phyloP scores from a whole-genome alignment of 2,329 filamentous ascomycete species.

The Amauroascus niger region DNA sequence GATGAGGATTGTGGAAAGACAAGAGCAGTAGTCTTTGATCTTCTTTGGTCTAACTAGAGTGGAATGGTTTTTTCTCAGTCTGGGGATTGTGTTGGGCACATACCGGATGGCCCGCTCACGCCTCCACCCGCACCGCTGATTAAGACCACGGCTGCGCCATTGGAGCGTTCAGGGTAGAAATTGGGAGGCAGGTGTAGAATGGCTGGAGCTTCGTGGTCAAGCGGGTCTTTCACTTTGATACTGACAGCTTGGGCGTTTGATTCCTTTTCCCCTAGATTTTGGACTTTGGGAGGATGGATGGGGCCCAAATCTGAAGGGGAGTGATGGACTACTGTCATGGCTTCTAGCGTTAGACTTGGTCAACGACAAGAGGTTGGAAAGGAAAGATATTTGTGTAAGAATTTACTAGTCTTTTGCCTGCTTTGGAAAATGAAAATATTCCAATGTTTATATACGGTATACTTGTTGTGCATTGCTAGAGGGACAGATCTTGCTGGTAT shows the following conservation, averaged over 20 bases:
- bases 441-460: background rate
- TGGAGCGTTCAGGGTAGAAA: constrained; percentile 16
- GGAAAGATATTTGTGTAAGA: background rate
- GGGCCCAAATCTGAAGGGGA: constrained; percentile 12
- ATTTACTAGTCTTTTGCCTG: background rate
- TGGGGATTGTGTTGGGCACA: constrained; percentile 8
- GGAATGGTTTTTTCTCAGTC: no score
- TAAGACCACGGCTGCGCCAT: constrained; percentile 23
- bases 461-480: background rate
- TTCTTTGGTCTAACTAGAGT: no score
- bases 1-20: background rate
- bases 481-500: background rate
- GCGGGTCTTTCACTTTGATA: constrained; percentile 20
- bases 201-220: constrained; percentile 21
- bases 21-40: background rate
- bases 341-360: background rate
- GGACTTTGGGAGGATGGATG: constrained; percentile 16
- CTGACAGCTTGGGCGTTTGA: constrained; percentile 13
- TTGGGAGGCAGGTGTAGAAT: constrained; percentile 29
- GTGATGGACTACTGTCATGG: constrained; percentile 7
- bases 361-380: background rate
- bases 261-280: constrained; percentile 7
- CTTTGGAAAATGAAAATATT: background rate
- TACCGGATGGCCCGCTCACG: constrained; percentile 34
- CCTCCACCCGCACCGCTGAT: constrained; percentile 31